Base-by-base conservation (phyloP, 345 rosid genomes). In the Bruguiera sexangula region DNA sequence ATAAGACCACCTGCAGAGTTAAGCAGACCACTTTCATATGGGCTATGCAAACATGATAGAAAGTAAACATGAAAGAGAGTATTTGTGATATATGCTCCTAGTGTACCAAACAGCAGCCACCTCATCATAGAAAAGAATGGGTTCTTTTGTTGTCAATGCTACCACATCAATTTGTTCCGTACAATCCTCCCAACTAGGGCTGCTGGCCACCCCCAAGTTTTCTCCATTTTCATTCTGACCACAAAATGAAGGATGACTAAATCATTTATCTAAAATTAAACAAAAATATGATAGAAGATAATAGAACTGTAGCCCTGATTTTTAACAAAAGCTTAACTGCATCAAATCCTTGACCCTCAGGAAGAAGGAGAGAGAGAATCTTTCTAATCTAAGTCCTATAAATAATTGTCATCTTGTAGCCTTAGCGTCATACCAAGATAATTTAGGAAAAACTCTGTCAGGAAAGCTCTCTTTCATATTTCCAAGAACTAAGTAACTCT, bases 41-140 rank as follows among this genome's bases (percentile, higher is more conserved):
- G 8, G 63, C 65, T 16, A 31, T n/a, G 19, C 26, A 57, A n/a
- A 52, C 16, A 58, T 36, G 30, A 16, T 21, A 61, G 52, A 36
- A 73, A 60, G 34, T 46, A 24, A 39, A 22, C 2, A 37, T 18
- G n/a, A 27, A 60, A 34, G 3, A 58, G 26, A 26, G 39, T 24
- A 29, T 60, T 66, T 18, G 31, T 11, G 53, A 21, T 46, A 29
- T 19, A 43, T 56, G 27, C 66, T 63, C 31, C 24, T 16, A 43
- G 46, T 24, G 26, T 30, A 62, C 53, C 21, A 50, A 22, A 76
- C 58, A 61, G 65, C 30, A 52, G 72, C 60, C 65, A 90, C 97
- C 93, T 95, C 99, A 77, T 95, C 99, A 73, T 84, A 95, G 82
- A 92, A 95, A 69, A 95, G 98, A 87, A 95, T 95, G 74, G 98